A percentile compares a stretch with the other conserved stretches of the same genome.
Evolutionary conservation across 225 moss, liverwort and hornwort species (phyloP).

Genomic region (Thuidium tamariscinum): DNA sequence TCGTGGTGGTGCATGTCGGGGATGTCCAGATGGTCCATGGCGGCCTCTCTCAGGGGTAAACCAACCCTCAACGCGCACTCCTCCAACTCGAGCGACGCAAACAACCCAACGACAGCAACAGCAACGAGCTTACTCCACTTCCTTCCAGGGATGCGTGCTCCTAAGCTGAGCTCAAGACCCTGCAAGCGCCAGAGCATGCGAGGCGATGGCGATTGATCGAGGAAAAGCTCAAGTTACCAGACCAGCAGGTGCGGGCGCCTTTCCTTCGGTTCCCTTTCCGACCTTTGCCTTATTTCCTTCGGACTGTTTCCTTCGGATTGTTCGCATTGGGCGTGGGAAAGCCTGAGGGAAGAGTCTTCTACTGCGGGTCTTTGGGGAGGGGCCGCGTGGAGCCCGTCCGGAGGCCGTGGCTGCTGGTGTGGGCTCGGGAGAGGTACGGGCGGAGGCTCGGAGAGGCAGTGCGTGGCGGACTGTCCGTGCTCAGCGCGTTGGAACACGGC

Average conservation of each 20-base stretch:
- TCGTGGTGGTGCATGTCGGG: slow-evolving; percentile 57
- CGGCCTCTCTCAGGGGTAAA: background rate
- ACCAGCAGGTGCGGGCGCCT: background rate
- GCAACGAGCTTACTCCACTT: background rate
- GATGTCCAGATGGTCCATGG: slow-evolving; percentile 34
- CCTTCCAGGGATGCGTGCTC: background rate
- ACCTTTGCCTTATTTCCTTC: background rate
- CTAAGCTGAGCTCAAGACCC: background rate
- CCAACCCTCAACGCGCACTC: background rate
- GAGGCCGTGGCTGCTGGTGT: background rate
- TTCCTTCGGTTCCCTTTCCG: background rate
- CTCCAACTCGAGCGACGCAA: background rate
- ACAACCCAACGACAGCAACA: too few relatives aligned
- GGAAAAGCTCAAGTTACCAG: background rate
- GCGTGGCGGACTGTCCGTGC: slow-evolving; percentile 1
- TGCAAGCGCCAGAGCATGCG: background rate
- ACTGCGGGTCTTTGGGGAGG: background rate
- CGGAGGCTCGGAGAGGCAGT: background rate
- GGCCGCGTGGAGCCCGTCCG: background rate
- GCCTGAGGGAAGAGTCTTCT: background rate
- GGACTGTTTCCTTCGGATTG: background rate
- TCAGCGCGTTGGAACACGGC: background rate
- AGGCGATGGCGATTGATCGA: background rate
- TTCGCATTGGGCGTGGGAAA: background rate
- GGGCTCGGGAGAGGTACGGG: background rate